Evolutionary conservation across 768 basidiomycete genomes (phyloP).

Genomic region (Boletus subcaerulescens): DNA sequence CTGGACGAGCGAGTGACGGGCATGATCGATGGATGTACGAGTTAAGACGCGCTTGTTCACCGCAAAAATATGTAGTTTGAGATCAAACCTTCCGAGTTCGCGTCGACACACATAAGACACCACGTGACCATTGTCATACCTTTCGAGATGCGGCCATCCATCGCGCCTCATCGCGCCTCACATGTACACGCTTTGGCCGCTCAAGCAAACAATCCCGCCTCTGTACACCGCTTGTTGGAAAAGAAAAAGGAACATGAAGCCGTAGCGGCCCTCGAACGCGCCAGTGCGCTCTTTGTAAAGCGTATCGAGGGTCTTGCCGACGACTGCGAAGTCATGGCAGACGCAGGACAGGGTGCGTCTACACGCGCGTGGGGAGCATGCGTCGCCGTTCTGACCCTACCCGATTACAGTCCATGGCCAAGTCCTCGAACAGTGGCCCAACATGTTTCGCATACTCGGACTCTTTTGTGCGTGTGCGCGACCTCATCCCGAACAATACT

Average conservation of each 20-base stretch:
- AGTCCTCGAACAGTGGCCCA: constrained; percentile 77
- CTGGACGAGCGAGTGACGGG: constrained; percentile 31
- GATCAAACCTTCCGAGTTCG: constrained; percentile 1
- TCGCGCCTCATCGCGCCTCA: constrained; percentile 49
- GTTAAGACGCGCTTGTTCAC: not conserved
- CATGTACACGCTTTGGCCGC: constrained; percentile 38
- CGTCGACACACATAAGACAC: not conserved
- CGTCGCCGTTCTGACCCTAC: not conserved
- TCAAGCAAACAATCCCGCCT: constrained; percentile 45
- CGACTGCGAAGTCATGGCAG: constrained; percentile 75
- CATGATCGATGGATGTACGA: constrained; percentile 13
- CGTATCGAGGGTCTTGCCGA: constrained; percentile 66
- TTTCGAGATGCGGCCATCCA: constrained; percentile 51
- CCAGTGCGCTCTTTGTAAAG: constrained; percentile 60
- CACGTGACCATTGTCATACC: constrained; percentile 15
- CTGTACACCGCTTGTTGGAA: constrained; percentile 56
- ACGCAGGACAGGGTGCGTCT: constrained; percentile 62
- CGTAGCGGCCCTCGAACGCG: constrained; percentile 66
- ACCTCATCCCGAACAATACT: not conserved
- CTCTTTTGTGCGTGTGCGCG: constrained; percentile 54
- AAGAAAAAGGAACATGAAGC: constrained; percentile 84
- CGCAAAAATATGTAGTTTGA: not conserved
- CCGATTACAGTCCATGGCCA: constrained; percentile 62
- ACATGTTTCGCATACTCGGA: constrained; percentile 75
- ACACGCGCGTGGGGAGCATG: too few relatives aligned